Base-by-base conservation (phyloP, 2,329 filamentous ascomycete species). In the Cercospora sojina region DNA sequence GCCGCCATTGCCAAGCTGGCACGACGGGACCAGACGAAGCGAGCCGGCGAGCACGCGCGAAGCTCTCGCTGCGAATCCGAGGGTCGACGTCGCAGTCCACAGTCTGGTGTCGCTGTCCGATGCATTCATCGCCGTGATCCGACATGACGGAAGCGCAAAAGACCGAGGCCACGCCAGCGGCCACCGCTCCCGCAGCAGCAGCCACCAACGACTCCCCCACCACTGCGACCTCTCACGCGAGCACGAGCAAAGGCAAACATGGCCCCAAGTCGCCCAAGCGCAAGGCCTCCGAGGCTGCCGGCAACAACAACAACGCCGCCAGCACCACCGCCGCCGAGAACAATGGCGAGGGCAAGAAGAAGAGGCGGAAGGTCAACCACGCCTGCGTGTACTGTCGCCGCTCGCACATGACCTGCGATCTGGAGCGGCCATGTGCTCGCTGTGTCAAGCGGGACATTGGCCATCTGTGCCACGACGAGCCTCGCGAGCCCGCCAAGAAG, bases 361-460 rank as follows among this genome's bases (percentile, higher is more conserved):
- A 84, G 78, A 79, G 82, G 67, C 79, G 82, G 73, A 84, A 84
- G 74, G 83, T 85, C 77, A 84, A 84, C 75, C 83, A 84, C 78
- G 83, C 83, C 55, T 85, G 83, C 75, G 82, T 84, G 55, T 85
- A 85, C 74, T 85, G 81, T 56, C 69, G 83, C 74, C 80, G 83
- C 73, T 84, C 82, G 78, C 83, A 85, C 74, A 85, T 85, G 83
- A 84, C 83, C 64, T 85, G 83, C 76, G 83, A 85, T 74, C 80
- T 84, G 61, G 92, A 96, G 83, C 90, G 95, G 78, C 95, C 95
- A 76, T 99, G 95, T 86, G 94, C 92, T 75, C 88, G 95, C 82
- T 99, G 95, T 84, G 92, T 98, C 81, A 99, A 98, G 83, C 90
- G 95, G 77, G 97, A 97, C 82, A 99, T 99, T 79, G 95, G 94